A percentile compares a stretch with the other conserved stretches of the same genome.
Conservation (phyloP, 352 stramenopile genomes). For the Aphanomyces stellatus region DNA sequence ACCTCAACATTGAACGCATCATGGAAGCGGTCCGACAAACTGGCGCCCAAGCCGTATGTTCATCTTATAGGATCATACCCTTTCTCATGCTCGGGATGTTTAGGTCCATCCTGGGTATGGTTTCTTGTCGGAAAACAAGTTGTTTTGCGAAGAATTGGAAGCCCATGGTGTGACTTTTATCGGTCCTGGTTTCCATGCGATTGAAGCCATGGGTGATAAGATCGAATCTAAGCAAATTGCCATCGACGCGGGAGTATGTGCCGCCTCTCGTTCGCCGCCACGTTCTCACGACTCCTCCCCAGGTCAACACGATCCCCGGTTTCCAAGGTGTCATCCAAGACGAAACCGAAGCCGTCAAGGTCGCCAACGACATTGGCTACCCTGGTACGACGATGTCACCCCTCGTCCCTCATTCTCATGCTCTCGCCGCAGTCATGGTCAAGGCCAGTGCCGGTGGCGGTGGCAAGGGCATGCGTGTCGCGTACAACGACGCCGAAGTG, state of each 20-base stretch:
- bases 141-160: conserved; percentile 77
- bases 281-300: not conserved
- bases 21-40: conserved; percentile 77
- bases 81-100: not conserved
- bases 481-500: conserved; percentile 86
- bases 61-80: not conserved
- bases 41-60: conserved; percentile 65
- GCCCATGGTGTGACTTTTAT: conserved; percentile 81
- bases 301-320: conserved; percentile 88
- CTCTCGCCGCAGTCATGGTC: conserved; percentile 82
- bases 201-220: conserved; percentile 92
- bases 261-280: not conserved
- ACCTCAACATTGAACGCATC: conserved; percentile 90
- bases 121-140: conserved; percentile 92
- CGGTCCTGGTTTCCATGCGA: conserved; percentile 77
- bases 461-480: conserved; percentile 96
- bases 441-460: conserved; percentile 94
- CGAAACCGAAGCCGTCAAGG: conserved; percentile 69
- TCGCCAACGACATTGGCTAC: conserved; percentile 92
- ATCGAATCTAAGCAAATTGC: conserved; percentile 94
- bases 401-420: not conserved
- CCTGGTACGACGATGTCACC: conserved; percentile 30
- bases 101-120: conserved; percentile 91
- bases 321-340: conserved; percentile 83
- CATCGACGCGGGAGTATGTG: conserved; percentile 77